Evolutionary conservation across 306 rosid genomes (phyloP).

Genomic region (Castanopsis chinensis): DNA sequence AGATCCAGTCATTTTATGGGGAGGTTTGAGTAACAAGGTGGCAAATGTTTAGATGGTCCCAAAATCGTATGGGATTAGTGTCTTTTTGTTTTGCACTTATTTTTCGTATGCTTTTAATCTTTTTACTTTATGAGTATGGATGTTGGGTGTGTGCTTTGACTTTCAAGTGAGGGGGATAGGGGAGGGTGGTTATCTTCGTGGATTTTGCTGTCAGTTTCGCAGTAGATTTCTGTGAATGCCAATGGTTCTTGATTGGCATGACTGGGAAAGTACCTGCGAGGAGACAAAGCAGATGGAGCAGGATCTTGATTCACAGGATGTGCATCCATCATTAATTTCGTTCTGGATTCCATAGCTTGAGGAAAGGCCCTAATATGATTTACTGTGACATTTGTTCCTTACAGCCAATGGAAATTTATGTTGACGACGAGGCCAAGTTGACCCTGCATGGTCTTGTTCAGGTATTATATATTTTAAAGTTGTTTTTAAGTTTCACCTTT

Average conservation of each 20-base stretch:
- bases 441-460: constrained; percentile 98
- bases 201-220: constrained; percentile 36
- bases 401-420: constrained; percentile 99
- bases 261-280: constrained; percentile 51
- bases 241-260: constrained; percentile 49
- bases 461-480: constrained; percentile 33
- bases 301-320: constrained; percentile 70
- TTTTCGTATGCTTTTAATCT: neutral
- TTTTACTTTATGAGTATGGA: constrained; percentile 19
- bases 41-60: constrained; percentile 16
- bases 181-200: neutral
- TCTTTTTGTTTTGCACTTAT: constrained; percentile 17
- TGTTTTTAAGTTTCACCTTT: neutral
- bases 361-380: constrained; percentile 89
- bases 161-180: constrained; percentile 16
- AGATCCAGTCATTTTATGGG: constrained; percentile 24
- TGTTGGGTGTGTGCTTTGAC: constrained; percentile 15
- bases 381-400: constrained; percentile 90
- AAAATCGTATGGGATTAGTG: constrained; percentile 20
- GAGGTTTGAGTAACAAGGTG: constrained; percentile 24
- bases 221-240: constrained; percentile 38
- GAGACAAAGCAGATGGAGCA: constrained; percentile 68
- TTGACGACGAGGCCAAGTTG: constrained; percentile 96
- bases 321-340: constrained; percentile 80
- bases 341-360: constrained; percentile 87